Conservation (phyloP, 805 yeast species). For the Naumovozyma dairenensis region DNA sequence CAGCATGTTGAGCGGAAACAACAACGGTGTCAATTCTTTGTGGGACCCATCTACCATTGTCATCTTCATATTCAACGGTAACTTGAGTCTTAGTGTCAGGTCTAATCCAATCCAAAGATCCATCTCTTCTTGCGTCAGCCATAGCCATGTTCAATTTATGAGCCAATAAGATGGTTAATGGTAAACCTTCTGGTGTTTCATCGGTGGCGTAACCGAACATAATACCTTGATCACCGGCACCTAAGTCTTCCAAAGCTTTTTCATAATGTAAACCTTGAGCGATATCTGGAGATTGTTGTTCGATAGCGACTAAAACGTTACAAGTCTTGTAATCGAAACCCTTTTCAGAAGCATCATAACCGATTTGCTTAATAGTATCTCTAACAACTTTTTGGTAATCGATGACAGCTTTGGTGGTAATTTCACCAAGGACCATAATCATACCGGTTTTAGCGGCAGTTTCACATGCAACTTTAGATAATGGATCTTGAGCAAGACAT, state of each 20-base stretch:
- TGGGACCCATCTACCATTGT: conserved; percentile 92
- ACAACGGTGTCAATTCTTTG: conserved; percentile 95
- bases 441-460: conserved; percentile 98
- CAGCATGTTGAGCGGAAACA: conserved; percentile 97
- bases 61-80: conserved; percentile 90
- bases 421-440: conserved; percentile 99
- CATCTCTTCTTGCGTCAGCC: conserved; percentile 96
- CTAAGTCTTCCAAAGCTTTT: conserved; percentile 89
- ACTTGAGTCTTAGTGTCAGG: conserved; percentile 99
- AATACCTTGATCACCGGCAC: conserved; percentile 99
- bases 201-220: conserved; percentile 99
- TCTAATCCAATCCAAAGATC: conserved; percentile 91
- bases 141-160: conserved; percentile 95
- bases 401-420: conserved; percentile 89
- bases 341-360: conserved; percentile 90
- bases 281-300: conserved; percentile 98
- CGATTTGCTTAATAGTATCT: conserved; percentile 97
- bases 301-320: conserved; percentile 97
- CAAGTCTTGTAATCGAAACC: conserved; percentile 99
- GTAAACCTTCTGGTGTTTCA: conserved; percentile 95
- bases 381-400: conserved; percentile 97
- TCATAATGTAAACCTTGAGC: conserved; percentile 99
- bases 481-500: conserved; percentile 88
- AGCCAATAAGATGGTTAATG: conserved; percentile 86
- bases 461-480: conserved; percentile 98